Conservation (phyloP, 2,329 filamentous ascomycete species). For the Hypoxylon sp. region DNA sequence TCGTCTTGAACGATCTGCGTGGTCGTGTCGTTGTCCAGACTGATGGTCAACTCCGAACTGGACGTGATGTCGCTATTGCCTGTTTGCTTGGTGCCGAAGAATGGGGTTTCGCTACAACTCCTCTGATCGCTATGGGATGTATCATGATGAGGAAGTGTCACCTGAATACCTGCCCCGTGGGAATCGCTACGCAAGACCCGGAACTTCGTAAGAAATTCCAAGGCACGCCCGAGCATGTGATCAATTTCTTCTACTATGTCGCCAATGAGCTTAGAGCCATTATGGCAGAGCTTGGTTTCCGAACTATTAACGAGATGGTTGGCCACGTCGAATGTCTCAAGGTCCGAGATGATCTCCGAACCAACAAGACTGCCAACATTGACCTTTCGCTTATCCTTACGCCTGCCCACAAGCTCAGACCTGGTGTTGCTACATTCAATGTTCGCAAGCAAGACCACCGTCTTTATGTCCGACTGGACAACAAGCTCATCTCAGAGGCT, state of each 20-base stretch:
- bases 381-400: conserved; percentile 94
- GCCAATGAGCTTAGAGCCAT: conserved; percentile 96
- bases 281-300: conserved; percentile 95
- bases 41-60: conserved; percentile 93
- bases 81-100: conserved; percentile 98
- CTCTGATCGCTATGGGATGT: conserved; percentile 96
- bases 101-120: conserved; percentile 96
- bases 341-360: conserved; percentile 89
- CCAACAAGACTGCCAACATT: conserved; percentile 91
- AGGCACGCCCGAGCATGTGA: conserved; percentile 94
- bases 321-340: conserved; percentile 89
- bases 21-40: conserved; percentile 97
- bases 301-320: conserved; percentile 98
- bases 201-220: conserved; percentile 93
- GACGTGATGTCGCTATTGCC: conserved; percentile 93
- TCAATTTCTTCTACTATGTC: conserved; percentile 99
- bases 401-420: conserved; percentile 94
- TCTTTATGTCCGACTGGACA: conserved; percentile 92
- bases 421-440: conserved; percentile 96
- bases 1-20: conserved; percentile 95
- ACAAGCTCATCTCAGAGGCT: conserved; percentile 96
- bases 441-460: conserved; percentile 98
- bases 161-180: conserved; percentile 77
- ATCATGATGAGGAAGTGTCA: conserved; percentile 92
- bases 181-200: conserved; percentile 96